These are phyloP conservation scores for Tremellales sp. DNA, from an alignment of 1,284 basidiomycete genomes.

Conservation along the genomic window DNA sequence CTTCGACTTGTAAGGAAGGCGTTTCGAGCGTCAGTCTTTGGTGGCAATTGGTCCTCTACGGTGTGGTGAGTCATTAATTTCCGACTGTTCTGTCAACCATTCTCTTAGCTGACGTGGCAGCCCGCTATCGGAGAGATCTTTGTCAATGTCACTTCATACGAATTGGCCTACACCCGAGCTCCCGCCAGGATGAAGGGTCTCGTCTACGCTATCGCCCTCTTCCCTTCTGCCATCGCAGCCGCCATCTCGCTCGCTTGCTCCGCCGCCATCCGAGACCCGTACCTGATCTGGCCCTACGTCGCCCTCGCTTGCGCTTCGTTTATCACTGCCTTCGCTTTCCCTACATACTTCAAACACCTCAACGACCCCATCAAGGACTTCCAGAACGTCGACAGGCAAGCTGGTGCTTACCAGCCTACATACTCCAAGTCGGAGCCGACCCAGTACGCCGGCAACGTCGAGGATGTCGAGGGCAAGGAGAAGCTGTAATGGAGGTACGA, in stretches of 20 bases:
- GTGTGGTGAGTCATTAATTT: not conserved
- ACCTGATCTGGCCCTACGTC: conserved; percentile 50
- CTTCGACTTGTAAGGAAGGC: conserved; percentile 35
- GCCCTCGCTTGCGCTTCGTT: conserved; percentile 41
- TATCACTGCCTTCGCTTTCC: conserved; percentile 29
- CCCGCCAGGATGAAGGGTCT: conserved; percentile 49
- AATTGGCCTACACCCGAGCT: conserved; percentile 51
- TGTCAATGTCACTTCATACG: conserved; percentile 52
- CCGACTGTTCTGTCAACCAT: not conserved
- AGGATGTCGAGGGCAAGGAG: not conserved
- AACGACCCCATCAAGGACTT: conserved; percentile 33
- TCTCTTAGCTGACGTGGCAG: conserved; percentile 18
- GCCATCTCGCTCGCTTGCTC: conserved; percentile 43
- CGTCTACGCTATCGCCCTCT: conserved; percentile 46
- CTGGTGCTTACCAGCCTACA: conserved; percentile 27
- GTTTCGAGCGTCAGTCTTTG: conserved; percentile 40
- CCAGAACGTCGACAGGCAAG: conserved; percentile 30
- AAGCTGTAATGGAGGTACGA: no score
- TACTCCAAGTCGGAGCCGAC: not conserved
- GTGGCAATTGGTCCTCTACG: conserved; percentile 50
- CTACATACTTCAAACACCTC: conserved; percentile 36
- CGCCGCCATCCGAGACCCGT: conserved; percentile 44
- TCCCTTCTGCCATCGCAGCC: conserved; percentile 50
- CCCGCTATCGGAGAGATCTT: conserved; percentile 52
- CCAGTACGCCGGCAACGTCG: not conserved